Conservation (phyloP, 768 basidiomycete genomes). For the Roridomyces roridus region DNA sequence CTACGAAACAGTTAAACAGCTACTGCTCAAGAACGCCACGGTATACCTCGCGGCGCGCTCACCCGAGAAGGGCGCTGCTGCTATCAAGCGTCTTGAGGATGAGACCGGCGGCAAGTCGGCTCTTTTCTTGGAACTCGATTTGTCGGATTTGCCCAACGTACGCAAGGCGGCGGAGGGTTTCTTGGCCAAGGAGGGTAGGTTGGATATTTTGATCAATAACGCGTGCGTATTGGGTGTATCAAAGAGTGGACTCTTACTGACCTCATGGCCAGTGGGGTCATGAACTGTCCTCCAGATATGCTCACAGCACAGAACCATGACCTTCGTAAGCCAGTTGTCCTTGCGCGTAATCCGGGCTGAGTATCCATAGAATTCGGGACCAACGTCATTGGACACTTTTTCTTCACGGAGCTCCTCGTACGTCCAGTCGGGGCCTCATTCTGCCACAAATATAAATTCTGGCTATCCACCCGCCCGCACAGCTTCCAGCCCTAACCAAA, state of each 20-base stretch:
- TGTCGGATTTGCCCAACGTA: conserved; percentile 33
- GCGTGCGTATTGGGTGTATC: conserved; percentile 18
- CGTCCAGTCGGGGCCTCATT: too few species aligned
- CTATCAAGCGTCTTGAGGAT: conserved; percentile 32
- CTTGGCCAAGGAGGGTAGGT: conserved; percentile 18
- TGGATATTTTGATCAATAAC: conserved; percentile 35
- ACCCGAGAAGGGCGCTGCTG: conserved; percentile 19
- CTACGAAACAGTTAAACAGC: too few species aligned
- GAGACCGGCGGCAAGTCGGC: conserved; percentile 32
- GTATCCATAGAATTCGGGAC: conserved; percentile 21
- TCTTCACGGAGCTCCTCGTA: conserved; percentile 18
- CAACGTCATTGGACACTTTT: too few species aligned
- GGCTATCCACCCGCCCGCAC: too few species aligned
- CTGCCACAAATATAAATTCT: too few species aligned
- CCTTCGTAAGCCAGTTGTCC: conserved; percentile 1
- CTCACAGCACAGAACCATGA: conserved; percentile 27
- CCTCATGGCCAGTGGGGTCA: conserved; percentile 26
- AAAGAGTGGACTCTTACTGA: not conserved
- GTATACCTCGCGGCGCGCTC: too few species aligned
- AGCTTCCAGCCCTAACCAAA: conserved; percentile 26
- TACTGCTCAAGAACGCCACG: too few species aligned
- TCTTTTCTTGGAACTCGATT: conserved; percentile 30
- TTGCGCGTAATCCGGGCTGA: not conserved
- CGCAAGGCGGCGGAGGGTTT: too few species aligned
- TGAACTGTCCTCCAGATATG: conserved; percentile 25